These are phyloP conservation scores for Pyrenophora teres DNA, from an alignment of 2,329 filamentous ascomycete species.

Conservation along the genomic window DNA sequence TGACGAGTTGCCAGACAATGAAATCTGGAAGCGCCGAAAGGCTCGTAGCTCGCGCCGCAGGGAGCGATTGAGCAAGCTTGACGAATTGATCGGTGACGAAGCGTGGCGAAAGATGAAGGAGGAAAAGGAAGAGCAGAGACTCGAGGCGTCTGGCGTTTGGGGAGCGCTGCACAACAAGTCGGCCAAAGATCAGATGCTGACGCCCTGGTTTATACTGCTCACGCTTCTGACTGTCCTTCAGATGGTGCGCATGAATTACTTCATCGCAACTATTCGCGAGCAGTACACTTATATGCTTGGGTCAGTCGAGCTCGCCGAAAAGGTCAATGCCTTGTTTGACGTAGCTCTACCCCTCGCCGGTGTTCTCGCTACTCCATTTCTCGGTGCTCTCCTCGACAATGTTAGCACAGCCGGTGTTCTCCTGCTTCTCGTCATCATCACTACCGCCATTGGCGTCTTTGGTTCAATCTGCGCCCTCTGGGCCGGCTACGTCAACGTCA, in stretches of 20 bases:
- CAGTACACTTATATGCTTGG: slow-evolving; percentile 78
- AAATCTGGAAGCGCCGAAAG: slow-evolving; percentile 52
- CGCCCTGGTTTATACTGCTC: slow-evolving; percentile 83
- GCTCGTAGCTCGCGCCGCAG: slow-evolving; percentile 53
- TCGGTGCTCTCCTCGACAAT: slow-evolving; percentile 77
- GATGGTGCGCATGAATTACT: slow-evolving; percentile 77
- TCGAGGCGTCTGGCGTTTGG: slow-evolving; percentile 76
- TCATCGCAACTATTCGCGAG: slow-evolving; percentile 81
- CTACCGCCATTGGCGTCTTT: slow-evolving; percentile 74
- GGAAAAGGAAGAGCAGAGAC: slow-evolving; percentile 67
- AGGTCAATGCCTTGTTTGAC: slow-evolving; percentile 83
- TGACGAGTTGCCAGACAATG: slow-evolving; percentile 56
- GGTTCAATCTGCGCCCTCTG: slow-evolving; percentile 71
- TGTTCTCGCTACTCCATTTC: slow-evolving; percentile 79
- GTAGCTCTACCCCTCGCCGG: slow-evolving; percentile 80
- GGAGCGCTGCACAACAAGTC: slow-evolving; percentile 77
- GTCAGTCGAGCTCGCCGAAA: slow-evolving; percentile 62
- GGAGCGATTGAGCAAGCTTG: slow-evolving; percentile 68
- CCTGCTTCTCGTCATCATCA: slow-evolving; percentile 67
- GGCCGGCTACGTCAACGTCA: slow-evolving; percentile 75
- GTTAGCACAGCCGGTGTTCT: slow-evolving; percentile 74
- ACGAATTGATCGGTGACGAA: slow-evolving; percentile 70
- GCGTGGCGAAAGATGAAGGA: slow-evolving; percentile 65
- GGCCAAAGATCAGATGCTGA: slow-evolving; percentile 72
- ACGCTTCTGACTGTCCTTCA: slow-evolving; percentile 73